Percentiles rank a stretch among this genome's conserved stretches.
These are phyloP conservation scores for Cryptosporidium xiaoi DNA, from an alignment of 169 alveolate genomes.

Conservation along the genomic window DNA sequence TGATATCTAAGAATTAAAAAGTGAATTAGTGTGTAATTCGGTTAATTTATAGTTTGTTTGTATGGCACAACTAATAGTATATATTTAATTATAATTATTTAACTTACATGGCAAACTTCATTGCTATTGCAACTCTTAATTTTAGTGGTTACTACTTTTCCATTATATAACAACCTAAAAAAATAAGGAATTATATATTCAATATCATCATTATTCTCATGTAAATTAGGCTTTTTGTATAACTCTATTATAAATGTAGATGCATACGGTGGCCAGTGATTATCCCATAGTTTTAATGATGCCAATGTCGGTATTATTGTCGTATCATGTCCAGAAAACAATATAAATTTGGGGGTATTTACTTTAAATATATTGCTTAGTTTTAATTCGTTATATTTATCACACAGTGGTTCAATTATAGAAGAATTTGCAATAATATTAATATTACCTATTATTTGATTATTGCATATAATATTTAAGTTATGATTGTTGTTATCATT, in stretches of 20 bases:
- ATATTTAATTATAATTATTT: neutral
- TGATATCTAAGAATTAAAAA: conserved; percentile 16
- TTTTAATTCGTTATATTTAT: neutral
- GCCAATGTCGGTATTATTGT: conserved; percentile 69
- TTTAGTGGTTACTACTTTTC: conserved; percentile 39
- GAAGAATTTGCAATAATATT: neutral
- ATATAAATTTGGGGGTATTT: conserved; percentile 59
- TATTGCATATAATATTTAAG: conserved; percentile 5
- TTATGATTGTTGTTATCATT: neutral
- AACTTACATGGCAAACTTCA: conserved; percentile 73
- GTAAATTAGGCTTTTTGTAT: neutral
- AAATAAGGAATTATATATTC: conserved; percentile 11
- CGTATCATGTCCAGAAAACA: conserved; percentile 69
- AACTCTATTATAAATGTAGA: conserved; percentile 67
- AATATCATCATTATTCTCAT: neutral
- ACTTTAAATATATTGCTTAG: neutral
- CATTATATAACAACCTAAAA: conserved; percentile 48
- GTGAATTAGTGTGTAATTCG: neutral
- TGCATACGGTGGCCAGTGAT: conserved; percentile 73
- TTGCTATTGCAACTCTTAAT: neutral
- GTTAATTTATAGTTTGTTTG: neutral
- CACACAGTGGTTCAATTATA: conserved; percentile 11
- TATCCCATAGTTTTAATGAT: conserved; percentile 59
- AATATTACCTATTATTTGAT: neutral
- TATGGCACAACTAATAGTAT: neutral